Evolutionary conservation across 1,284 basidiomycete species (phyloP), one percentile per base, ranked within the genome.

Genomic region (Neotropicomus parvogracilis): DNA sequence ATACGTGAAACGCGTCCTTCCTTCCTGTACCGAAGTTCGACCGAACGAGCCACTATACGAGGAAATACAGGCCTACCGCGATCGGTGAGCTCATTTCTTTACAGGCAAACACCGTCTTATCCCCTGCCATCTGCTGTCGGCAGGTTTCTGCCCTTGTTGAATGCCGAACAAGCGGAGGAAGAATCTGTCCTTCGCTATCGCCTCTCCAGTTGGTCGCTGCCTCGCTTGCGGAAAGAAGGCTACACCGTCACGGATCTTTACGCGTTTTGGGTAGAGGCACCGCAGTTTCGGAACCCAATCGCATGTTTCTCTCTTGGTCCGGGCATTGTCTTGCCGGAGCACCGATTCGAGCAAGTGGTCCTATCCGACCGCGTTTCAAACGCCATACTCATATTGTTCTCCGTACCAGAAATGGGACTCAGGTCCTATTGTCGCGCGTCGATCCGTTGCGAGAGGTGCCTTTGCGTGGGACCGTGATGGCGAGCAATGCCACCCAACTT

Each of bases 61-160:
- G 3, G 75, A 79, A 54, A 65, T 79, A 21, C 60, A 69, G 47
- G 65, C 60, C 4, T 81, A 81, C 44, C 59, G 70, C 37, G 59
- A 73, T 6, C 69, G 68, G 79, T 78, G 48, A 35, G 73, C 61
- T 6, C 6, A 3, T 42, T 20, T 29, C 37, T 43, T 16, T 6
- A 37, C 14, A 6, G 7, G 11, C 9, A 17, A n/a, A 19, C 8
- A 4, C 13, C 12, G 5, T 17, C 4, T 38, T 24, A 5, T 24
- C n/a, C 32, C 14, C 19, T 35, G 33, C 16, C 44, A 40, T 35
- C 17, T 33, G 28, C 34, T n/a, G n/a, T 45, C 44, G 4, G n/a
- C 45, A 90, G 88, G 41, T 91, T 89, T 61, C 33, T 78, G 14
- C 75, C 78, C 0, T 70, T 91, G 4, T 63, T 91, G 3, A 66